Conservation (phyloP, 1,284 basidiomycete species). For the Austroboletus niveus region DNA sequence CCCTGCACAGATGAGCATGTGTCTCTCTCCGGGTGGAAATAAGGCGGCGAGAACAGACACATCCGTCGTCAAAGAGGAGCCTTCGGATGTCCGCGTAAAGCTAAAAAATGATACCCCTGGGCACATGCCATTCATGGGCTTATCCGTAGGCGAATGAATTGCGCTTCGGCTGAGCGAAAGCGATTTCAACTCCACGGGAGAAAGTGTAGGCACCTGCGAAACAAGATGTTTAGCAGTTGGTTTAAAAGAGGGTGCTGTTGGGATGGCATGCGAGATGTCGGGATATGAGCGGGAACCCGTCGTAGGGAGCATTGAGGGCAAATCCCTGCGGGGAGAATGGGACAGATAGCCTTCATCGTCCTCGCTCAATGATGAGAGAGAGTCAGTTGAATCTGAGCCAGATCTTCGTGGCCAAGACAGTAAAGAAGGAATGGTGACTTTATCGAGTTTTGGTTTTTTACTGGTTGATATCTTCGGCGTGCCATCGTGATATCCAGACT, state of each 20-base stretch:
- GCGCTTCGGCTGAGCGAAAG: constrained; percentile 6
- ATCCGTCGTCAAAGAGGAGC: constrained; percentile 68
- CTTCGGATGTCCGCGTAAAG: constrained; percentile 73
- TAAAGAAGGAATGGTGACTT: constrained; percentile 19
- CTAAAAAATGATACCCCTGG: constrained; percentile 63
- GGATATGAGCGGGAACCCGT: constrained; percentile 41
- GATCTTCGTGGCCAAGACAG: constrained; percentile 20
- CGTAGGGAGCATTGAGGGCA: constrained; percentile 34
- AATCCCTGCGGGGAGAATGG: constrained; percentile 44
- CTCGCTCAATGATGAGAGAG: constrained; percentile 32
- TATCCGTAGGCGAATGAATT: constrained; percentile 14
- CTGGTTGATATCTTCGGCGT: constrained; percentile 5
- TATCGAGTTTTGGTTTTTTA: constrained; percentile 12
- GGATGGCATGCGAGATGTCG: constrained; percentile 36
- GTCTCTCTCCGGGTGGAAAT: constrained; percentile 63
- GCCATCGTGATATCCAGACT: constrained; percentile 1
- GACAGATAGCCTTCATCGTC: constrained; percentile 58
- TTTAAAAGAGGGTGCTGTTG: constrained; percentile 33
- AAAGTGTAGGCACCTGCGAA: constrained; percentile 27
- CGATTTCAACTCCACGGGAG: constrained; percentile 15
- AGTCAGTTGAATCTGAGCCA: constrained; percentile 24
- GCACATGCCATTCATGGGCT: constrained; percentile 8
- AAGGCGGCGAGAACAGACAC: constrained; percentile 58
- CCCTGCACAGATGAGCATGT: constrained; percentile 71
- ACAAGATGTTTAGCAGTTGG: constrained; percentile 35